Conservation (phyloP, 2,329 filamentous ascomycete genomes). For the Trichoderma aggressivum region DNA sequence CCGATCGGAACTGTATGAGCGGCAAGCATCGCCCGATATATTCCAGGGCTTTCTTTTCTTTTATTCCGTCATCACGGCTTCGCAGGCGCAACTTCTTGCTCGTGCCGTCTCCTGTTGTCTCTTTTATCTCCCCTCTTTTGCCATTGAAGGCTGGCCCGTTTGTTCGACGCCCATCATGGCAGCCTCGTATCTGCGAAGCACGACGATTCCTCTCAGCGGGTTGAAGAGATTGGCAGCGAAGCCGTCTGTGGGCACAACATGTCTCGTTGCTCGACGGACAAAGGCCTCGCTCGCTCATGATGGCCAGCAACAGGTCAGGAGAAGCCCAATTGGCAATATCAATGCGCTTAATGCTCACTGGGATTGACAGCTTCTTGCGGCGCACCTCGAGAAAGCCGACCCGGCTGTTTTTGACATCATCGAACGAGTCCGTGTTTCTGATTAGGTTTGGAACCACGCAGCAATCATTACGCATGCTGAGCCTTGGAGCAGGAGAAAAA, state of each 20-base stretch:
- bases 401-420: conserved; percentile 85
- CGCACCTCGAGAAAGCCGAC: conserved; percentile 78
- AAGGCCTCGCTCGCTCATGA: conserved; percentile 50
- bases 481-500: conserved; percentile 70
- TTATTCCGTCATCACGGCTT: background rate
- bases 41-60: background rate
- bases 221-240: conserved; percentile 33
- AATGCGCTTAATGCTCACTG: background rate
- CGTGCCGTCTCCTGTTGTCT: background rate
- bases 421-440: conserved; percentile 62
- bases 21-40: conserved; percentile 9
- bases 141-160: background rate
- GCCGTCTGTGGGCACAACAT: conserved; percentile 23
- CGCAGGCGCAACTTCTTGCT: conserved; percentile 5
- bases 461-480: conserved; percentile 1
- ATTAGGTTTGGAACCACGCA: background rate
- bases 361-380: conserved; percentile 66
- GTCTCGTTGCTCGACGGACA: conserved; percentile 32
- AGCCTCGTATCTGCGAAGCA: conserved; percentile 45
- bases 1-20: background rate
- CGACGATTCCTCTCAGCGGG: conserved; percentile 46
- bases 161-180: conserved; percentile 40
- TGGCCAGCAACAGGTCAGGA: conserved; percentile 56
- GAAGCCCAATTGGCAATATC: background rate
- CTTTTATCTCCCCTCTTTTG: background rate